A percentile compares a stretch with the other conserved stretches of the same genome.
Evolutionary conservation across 805 yeast genomes (phyloP).

Genomic region (Torulaspora microellipsoides): DNA sequence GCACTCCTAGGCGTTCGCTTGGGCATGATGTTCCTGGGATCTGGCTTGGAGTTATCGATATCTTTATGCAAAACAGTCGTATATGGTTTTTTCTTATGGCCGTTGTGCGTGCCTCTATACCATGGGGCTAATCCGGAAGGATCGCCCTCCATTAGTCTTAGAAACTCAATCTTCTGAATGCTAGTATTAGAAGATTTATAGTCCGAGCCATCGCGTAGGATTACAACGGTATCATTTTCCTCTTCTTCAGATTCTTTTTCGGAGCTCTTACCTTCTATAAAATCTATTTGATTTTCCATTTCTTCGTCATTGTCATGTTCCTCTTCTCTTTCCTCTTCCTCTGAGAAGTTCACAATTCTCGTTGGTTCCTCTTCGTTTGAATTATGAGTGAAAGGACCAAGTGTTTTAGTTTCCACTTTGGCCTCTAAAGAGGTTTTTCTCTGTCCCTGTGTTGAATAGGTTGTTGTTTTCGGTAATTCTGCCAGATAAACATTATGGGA

Average conservation of each 20-base stretch:
- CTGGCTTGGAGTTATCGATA: conserved; percentile 31
- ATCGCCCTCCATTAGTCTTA: conserved; percentile 26
- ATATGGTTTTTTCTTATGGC: conserved; percentile 23
- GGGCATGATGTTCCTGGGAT: conserved; percentile 31
- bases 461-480: conserved; percentile 23
- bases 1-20: conserved; percentile 27
- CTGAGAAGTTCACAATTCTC: conserved; percentile 25
- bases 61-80: conserved; percentile 28
- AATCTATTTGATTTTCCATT: conserved; percentile 6
- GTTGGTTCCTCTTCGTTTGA: conserved; percentile 13
- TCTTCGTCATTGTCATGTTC: conserved; percentile 10
- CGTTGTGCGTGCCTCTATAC: conserved; percentile 14
- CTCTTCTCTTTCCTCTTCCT: conserved; percentile 19
- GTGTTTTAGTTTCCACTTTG: conserved; percentile 13
- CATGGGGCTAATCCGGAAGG: conserved; percentile 18
- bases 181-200: conserved; percentile 17
- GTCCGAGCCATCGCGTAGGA: conserved; percentile 7
- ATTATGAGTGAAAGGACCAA: conserved; percentile 1
- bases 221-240: conserved; percentile 19
- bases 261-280: not conserved
- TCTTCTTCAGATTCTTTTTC: conserved; percentile 12
- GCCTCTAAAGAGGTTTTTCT: conserved; percentile 28
- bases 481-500: conserved; percentile 28
- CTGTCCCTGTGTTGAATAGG: conserved; percentile 10
- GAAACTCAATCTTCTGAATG: conserved; percentile 28